phyloP scores from a whole-genome alignment of 345 rosid species.

The Diplotaxis tenuifolia region DNA sequence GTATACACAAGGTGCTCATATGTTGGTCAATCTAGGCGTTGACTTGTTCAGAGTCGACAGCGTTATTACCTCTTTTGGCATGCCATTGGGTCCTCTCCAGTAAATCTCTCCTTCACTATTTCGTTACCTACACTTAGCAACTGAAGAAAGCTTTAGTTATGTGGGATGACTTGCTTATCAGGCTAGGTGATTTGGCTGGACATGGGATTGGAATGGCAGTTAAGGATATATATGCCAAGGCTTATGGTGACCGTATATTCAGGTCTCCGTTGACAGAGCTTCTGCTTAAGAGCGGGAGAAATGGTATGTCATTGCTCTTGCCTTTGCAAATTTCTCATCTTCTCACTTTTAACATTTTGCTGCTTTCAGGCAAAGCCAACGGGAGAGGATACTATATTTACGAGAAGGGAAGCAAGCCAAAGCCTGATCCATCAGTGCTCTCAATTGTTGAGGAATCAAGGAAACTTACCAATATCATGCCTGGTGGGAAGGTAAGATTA shows the following conservation, averaged over 20 bases:
- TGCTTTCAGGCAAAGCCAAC: conserved; percentile 69
- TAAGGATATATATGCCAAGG: conserved; percentile 53
- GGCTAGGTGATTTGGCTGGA: conserved; percentile 92
- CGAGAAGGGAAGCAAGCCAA: conserved; percentile 80
- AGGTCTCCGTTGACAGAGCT: conserved; percentile 63
- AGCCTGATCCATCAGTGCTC: conserved; percentile 74
- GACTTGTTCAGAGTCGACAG: conserved; percentile 89
- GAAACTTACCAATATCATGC: conserved; percentile 69
- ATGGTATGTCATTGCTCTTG: conserved; percentile 49
- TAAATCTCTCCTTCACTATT: conserved; percentile 43
- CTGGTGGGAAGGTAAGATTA: conserved; percentile 77
- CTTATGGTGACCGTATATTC: conserved; percentile 67
- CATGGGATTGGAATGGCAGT: conserved; percentile 77
- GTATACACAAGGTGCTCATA: conserved; percentile 65
- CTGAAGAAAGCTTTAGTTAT: conserved; percentile 1
- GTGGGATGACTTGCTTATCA: conserved; percentile 28
- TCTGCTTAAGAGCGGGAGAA: conserved; percentile 69
- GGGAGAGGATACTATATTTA: conserved; percentile 85
- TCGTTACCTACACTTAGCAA: background rate
- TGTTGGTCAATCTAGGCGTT: conserved; percentile 74
- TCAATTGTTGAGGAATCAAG: conserved; percentile 73
- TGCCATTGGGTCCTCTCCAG: conserved; percentile 95
- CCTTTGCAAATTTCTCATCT: conserved; percentile 1
- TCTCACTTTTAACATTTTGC: background rate
- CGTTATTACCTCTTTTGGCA: conserved; percentile 73